Conservation (phyloP, 345 rosid genomes). For the Microcos paniculata region DNA sequence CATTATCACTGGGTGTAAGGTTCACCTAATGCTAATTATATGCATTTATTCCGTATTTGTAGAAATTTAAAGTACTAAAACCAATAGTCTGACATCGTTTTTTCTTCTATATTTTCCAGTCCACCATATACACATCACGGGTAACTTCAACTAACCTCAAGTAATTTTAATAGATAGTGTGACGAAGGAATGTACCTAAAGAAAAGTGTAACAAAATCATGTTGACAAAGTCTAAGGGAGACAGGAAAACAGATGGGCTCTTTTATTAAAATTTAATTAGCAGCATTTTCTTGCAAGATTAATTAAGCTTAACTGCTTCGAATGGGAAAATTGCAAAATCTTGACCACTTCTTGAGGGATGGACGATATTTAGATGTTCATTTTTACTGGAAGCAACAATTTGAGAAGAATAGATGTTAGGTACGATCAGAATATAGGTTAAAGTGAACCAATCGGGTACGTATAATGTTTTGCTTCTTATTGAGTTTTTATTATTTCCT, state of each 20-base stretch:
- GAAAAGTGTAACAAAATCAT: background rate
- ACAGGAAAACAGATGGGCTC: background rate
- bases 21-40: background rate
- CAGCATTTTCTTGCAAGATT: background rate
- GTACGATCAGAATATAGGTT: background rate
- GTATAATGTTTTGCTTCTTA: background rate
- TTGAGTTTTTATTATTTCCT: no score
- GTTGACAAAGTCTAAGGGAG: background rate
- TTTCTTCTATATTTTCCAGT: background rate
- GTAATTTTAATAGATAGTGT: background rate
- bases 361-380: no score
- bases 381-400: background rate
- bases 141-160: no score
- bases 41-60: background rate
- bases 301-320: background rate
- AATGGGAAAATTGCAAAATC: background rate
- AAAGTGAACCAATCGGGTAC: background rate
- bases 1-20: background rate
- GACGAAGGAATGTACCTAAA: background rate
- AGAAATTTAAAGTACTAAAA: background rate
- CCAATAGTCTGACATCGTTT: no score
- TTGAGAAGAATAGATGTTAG: background rate
- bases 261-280: background rate
- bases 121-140: background rate
- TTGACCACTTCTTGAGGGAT: background rate